A percentile compares a stretch with the other conserved stretches of the same genome.
phyloP scores from a whole-genome alignment of 495 filamentous ascomycete genomes.

The Aspergillus ellipticus region DNA sequence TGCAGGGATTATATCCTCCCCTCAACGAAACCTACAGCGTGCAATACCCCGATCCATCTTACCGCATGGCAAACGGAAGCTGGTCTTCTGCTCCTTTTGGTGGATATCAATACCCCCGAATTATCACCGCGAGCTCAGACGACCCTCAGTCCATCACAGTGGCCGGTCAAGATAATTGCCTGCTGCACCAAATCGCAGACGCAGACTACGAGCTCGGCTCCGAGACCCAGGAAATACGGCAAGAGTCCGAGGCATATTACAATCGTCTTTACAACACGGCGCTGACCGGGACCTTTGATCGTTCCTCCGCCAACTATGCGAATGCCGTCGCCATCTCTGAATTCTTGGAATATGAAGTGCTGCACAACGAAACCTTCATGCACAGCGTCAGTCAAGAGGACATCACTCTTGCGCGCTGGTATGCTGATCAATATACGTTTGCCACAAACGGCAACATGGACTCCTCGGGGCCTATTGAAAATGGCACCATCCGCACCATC shows the following conservation, averaged over 20 bases:
- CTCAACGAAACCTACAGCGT: conserved; percentile 37
- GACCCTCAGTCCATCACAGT: conserved; percentile 58
- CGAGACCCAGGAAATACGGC: conserved; percentile 33
- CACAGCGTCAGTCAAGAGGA: conserved; percentile 48
- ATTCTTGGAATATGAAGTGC: conserved; percentile 65
- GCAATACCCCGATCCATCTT: conserved; percentile 27
- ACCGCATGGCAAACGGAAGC: conserved; percentile 56
- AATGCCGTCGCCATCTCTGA: conserved; percentile 65
- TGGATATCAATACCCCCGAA: conserved; percentile 71
- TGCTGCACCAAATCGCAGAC: conserved; percentile 33
- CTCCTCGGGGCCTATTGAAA: conserved; percentile 36
- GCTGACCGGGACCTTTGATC: conserved; percentile 31
- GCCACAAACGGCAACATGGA: conserved; percentile 58
- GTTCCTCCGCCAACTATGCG: conserved; percentile 44
- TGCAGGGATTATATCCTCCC: conserved; percentile 81
- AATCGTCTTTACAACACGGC: conserved; percentile 36
- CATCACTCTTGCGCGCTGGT: conserved; percentile 54
- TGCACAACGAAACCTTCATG: conserved; percentile 66
- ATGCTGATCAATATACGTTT: conserved; percentile 64
- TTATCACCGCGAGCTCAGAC: conserved; percentile 46
- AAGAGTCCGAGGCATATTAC: conserved; percentile 49
- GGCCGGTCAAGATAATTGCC: conserved; percentile 56
- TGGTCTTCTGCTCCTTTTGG: conserved; percentile 54
- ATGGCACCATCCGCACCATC: conserved; percentile 58
- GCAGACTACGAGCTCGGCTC: conserved; percentile 35